These are phyloP conservation scores for Talaromyces sp. DNA, from an alignment of 2,329 filamentous ascomycete genomes.

Conservation along the genomic window DNA sequence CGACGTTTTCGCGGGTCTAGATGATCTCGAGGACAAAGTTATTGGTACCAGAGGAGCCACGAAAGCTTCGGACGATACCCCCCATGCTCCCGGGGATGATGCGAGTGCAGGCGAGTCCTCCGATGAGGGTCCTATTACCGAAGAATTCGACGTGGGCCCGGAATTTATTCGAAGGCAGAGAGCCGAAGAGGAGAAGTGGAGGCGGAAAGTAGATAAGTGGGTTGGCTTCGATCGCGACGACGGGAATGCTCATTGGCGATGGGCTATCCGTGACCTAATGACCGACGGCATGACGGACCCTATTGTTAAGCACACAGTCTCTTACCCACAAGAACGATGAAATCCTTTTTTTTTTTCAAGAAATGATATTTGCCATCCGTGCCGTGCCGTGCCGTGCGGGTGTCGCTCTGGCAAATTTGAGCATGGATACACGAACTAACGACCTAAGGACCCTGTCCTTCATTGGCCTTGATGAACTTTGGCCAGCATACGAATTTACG, in stretches of 20 bases:
- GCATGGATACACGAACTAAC: conserved; percentile 24
- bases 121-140: conserved; percentile 83
- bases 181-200: conserved; percentile 91
- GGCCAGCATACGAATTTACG: conserved; percentile 20
- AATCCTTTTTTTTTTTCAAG: neutral
- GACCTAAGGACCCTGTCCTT: conserved; percentile 18
- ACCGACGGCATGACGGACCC: conserved; percentile 22
- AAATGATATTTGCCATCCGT: no score
- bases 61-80: conserved; percentile 29
- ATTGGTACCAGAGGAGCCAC: conserved; percentile 22
- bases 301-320: neutral
- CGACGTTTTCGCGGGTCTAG: conserved; percentile 92
- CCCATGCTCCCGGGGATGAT: conserved; percentile 39
- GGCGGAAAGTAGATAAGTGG: conserved; percentile 85
- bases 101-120: conserved; percentile 48
- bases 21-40: conserved; percentile 75
- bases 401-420: neutral
- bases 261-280: conserved; percentile 64
- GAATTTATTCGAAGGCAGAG: conserved; percentile 87
- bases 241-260: conserved; percentile 67
- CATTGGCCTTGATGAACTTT: conserved; percentile 20
- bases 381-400: neutral
- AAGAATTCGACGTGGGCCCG: conserved; percentile 96
- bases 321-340: neutral
- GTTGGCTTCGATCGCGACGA: conserved; percentile 59